Evolutionary conservation across 306 rosid genomes (phyloP).

Genomic region (Acacia confusa): DNA sequence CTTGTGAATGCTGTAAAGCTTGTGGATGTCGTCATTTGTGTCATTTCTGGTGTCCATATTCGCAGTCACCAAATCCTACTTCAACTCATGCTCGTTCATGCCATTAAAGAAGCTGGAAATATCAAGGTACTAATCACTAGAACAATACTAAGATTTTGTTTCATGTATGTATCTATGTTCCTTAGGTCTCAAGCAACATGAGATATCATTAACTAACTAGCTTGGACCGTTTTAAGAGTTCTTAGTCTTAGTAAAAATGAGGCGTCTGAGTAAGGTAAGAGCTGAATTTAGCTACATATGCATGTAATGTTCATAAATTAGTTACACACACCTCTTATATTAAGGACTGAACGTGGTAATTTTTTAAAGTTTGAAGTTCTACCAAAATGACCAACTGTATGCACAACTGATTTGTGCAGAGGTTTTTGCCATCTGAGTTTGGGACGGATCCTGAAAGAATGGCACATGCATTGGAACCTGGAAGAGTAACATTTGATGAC

Average conservation of each 20-base stretch:
- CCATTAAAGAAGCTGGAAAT: background rate
- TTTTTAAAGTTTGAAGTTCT: background rate
- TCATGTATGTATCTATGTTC: background rate
- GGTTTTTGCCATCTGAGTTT: conserved; percentile 76
- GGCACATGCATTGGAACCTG: conserved; percentile 68
- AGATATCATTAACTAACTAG: background rate
- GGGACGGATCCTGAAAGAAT: conserved; percentile 75
- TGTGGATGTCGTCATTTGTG: conserved; percentile 69
- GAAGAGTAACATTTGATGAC: conserved; percentile 78
- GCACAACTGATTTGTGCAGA: conserved; percentile 34
- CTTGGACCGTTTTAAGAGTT: background rate
- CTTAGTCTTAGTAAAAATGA: background rate
- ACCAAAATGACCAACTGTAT: background rate
- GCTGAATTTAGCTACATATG: background rate
- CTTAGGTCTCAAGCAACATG: background rate
- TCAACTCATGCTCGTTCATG: background rate
- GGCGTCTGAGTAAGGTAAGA: background rate
- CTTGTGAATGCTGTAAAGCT: conserved; percentile 62
- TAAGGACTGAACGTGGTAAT: background rate
- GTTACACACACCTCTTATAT: too few species aligned
- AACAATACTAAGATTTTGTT: background rate
- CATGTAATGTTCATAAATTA: background rate
- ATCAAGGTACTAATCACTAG: conserved; percentile 43
- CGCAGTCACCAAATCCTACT: conserved; percentile 58
- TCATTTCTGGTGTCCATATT: conserved; percentile 69